These are phyloP conservation scores for Fusarium sp. DNA, from an alignment of 2,329 filamentous ascomycete species.

Conservation along the genomic window DNA sequence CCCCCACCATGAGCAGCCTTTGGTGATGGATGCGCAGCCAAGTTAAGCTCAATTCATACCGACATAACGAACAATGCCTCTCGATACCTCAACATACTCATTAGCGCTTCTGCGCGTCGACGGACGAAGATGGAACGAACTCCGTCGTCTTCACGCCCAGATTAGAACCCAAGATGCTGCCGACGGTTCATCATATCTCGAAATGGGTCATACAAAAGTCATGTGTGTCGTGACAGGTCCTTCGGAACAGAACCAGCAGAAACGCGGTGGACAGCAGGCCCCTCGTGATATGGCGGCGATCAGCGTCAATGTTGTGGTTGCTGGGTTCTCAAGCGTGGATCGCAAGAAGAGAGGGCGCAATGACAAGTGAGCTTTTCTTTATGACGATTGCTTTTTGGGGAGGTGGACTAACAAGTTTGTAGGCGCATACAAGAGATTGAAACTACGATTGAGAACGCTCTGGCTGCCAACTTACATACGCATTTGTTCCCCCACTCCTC, in stretches of 20 bases:
- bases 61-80: constrained; percentile 72
- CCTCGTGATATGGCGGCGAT: constrained; percentile 67
- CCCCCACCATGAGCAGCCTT: constrained; percentile 41
- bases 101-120: constrained; percentile 86
- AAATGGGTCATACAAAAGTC: constrained; percentile 97
- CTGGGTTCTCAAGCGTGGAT: constrained; percentile 89
- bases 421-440: constrained; percentile 86
- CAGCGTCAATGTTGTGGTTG: constrained; percentile 83
- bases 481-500: constrained; percentile 89
- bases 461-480: constrained; percentile 81
- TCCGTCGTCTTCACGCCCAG: constrained; percentile 87
- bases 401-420: background rate
- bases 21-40: constrained; percentile 19
- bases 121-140: constrained; percentile 94
- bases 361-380: constrained; percentile 74
- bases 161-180: constrained; percentile 93
- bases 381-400: background rate
- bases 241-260: constrained; percentile 67
- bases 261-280: constrained; percentile 56
- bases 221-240: constrained; percentile 93
- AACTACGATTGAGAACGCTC: constrained; percentile 80
- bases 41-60: constrained; percentile 3
- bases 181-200: constrained; percentile 91
- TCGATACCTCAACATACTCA: constrained; percentile 92
- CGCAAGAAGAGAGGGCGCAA: constrained; percentile 78